phyloP scores from a whole-genome alignment of 1,139 yeast species.

The Zhuliangozyma parablackwelliae region DNA sequence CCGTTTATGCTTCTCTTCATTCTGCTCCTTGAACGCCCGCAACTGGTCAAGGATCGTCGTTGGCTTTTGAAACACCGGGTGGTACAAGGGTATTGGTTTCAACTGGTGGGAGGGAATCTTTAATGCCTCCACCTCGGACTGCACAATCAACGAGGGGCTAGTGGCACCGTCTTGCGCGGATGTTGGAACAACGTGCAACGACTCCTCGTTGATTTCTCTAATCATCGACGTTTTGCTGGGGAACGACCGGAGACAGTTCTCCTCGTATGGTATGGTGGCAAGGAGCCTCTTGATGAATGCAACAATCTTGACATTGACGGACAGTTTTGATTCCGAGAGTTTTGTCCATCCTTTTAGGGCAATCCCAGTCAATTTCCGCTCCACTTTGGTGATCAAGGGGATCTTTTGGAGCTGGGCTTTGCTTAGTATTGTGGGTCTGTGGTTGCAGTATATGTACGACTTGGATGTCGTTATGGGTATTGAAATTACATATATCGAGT shows the following conservation, averaged over 20 bases:
- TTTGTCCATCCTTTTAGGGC: slow-evolving; percentile 47
- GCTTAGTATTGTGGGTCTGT: slow-evolving; percentile 32
- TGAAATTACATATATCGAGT: slow-evolving; percentile 47
- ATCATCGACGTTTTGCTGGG: slow-evolving; percentile 48
- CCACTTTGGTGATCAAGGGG: slow-evolving; percentile 35
- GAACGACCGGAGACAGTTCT: slow-evolving; percentile 46
- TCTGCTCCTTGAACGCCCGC: slow-evolving; percentile 21
- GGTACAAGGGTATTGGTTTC: slow-evolving; percentile 40
- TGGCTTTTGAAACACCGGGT: slow-evolving; percentile 35
- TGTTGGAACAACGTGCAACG: slow-evolving; percentile 1
- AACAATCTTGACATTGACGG: slow-evolving; percentile 39
- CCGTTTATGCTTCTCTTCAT: slow-evolving; percentile 27
- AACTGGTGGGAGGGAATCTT: slow-evolving; percentile 29
- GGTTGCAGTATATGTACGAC: slow-evolving; percentile 59
- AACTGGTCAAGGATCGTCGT: slow-evolving; percentile 30
- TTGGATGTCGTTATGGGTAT: slow-evolving; percentile 57
- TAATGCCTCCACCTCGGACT: slow-evolving; percentile 27
- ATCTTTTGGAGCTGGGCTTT: slow-evolving; percentile 22
- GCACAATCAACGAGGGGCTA: slow-evolving; percentile 18
- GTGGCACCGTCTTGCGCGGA: neutral
- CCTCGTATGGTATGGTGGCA: slow-evolving; percentile 49
- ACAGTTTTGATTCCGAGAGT: slow-evolving; percentile 31
- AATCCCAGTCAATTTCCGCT: slow-evolving; percentile 30
- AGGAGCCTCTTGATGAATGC: slow-evolving; percentile 30
- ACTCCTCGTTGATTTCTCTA: slow-evolving; percentile 37